phyloP scores from a whole-genome alignment of 495 filamentous ascomycete genomes.

The Penicillium silybi region DNA sequence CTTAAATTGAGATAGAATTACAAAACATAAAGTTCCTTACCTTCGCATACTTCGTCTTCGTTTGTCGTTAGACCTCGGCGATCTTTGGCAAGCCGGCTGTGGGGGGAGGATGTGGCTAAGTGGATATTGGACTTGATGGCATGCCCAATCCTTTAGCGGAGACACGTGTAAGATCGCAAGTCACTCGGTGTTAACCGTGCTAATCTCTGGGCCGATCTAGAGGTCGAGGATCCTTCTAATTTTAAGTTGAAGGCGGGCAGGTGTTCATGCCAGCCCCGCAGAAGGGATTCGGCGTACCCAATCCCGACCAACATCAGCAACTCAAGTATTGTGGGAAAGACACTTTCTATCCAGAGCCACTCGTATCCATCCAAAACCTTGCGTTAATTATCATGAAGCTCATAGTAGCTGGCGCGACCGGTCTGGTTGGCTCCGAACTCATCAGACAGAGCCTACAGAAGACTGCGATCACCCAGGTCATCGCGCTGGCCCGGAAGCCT shows the following conservation, averaged over 20 bases:
- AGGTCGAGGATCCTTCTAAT: not conserved
- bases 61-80: not conserved
- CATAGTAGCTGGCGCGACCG: conserved; percentile 47
- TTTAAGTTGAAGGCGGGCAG: not conserved
- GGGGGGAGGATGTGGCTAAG: not conserved
- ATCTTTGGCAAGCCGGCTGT: not conserved
- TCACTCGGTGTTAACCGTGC: not conserved
- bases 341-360: not conserved
- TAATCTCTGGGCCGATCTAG: not conserved
- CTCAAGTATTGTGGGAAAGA: not conserved
- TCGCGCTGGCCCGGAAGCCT: conserved; percentile 39
- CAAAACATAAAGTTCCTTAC: not conserved
- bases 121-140: not conserved
- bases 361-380: not conserved
- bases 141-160: not conserved
- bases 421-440: conserved; percentile 44
- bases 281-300: conserved; percentile 3
- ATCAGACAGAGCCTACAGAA: conserved; percentile 39
- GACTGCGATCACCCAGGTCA: conserved; percentile 35
- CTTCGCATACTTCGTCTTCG: not conserved
- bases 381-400: conserved; percentile 45
- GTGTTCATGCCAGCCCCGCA: not conserved
- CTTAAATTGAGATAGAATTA: not conserved
- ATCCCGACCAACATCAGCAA: not conserved
- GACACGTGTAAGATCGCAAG: not conserved